Conservation (phyloP, 768 basidiomycete genomes). For the Tubosaeta sp. region DNA sequence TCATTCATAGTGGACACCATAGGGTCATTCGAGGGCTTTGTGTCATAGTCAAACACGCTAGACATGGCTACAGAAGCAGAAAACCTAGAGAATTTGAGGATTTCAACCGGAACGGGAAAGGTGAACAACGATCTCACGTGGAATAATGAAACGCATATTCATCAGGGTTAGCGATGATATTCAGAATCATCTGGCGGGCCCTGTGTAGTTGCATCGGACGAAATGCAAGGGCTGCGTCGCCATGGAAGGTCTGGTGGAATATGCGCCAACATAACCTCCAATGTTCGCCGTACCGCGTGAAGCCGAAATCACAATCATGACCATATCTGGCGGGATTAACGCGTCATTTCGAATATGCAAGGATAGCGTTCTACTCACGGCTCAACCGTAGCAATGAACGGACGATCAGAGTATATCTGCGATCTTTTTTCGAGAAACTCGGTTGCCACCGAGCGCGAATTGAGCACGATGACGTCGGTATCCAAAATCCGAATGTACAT, state of each 20-base stretch:
- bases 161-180: conserved; percentile 5
- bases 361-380: background rate
- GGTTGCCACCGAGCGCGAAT: background rate
- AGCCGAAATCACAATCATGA: background rate
- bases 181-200: conserved; percentile 9
- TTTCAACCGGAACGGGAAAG: background rate
- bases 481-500: background rate
- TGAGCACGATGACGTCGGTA: conserved; percentile 4
- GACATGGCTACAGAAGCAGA: conserved; percentile 28
- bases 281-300: conserved; percentile 1
- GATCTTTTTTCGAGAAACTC: conserved; percentile 12
- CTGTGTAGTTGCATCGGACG: conserved; percentile 13
- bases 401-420: conserved; percentile 13
- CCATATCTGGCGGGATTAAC: conserved; percentile 2
- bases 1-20: conserved; percentile 2
- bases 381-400: conserved; percentile 1
- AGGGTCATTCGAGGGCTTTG: conserved; percentile 5
- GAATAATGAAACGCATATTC: conserved; percentile 4
- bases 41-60: conserved; percentile 13
- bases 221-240: conserved; percentile 2
- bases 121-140: background rate
- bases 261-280: conserved; percentile 18
- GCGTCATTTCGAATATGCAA: background rate
- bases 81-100: conserved; percentile 13
- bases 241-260: conserved; percentile 16